Evolutionary conservation across 1,139 yeast genomes (phyloP), one percentile per base, ranked within the genome.

Genomic region (Yamadazyma taylorii): DNA sequence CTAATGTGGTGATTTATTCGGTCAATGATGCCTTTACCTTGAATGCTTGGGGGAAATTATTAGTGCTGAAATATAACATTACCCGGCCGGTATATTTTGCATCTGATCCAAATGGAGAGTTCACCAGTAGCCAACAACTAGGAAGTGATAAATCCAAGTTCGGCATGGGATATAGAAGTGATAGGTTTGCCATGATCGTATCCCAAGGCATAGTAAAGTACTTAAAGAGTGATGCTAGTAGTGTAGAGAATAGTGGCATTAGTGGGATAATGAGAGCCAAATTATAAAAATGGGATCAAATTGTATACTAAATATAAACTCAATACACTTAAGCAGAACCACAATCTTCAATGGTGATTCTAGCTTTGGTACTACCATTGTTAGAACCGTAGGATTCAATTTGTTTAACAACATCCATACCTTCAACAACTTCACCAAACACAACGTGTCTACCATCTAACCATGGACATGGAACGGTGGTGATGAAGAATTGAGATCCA

Each of bases 391-490:
- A 75, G 47, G 81, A 53, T 78, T 92, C 98, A 60, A 92, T 75
- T 77, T 84, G 81, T 86, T 88, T 85, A 70, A 92, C 96, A 58
- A 89, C 66, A 59, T 90, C 96, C 63, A 73, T 70, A 60, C 97
- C 97, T 42, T 89, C 96, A 55, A 72, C 66, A 55, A 92, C 97
- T 78, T 90, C 97, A 68, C 98, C 98, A 59, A 90, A 92, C 51
- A 92, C 98, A 69, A 89, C 97, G 84, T 92, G 98, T 77, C 85
- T 85, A 66, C 97, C 97, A 65, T 92, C 97, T 73, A 92, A 83
- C 97, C 97, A 90, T 54, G 96, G 86, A 68, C 86, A 76, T 59
- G 89, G 79, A 44, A 90, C 97, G 48, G 97, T 90, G 78, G 98
- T 92, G 73, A 92, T 81, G 81, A 92, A 92, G 78, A 92, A 92